These are phyloP conservation scores for Polygonum aviculare DNA, from an alignment of 148 eudicot species.

Conservation along the genomic window DNA sequence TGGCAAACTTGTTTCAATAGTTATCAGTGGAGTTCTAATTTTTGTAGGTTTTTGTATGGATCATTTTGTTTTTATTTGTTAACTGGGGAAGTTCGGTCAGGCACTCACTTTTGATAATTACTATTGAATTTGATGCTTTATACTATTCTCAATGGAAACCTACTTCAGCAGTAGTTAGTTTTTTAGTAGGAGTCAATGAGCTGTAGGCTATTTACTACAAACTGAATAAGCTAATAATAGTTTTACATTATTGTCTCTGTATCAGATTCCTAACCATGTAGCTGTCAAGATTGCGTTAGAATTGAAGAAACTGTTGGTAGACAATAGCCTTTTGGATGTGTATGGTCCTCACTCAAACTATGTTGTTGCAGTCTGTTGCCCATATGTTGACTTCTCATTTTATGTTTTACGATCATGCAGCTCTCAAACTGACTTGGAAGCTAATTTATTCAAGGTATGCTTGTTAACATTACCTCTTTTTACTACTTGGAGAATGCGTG, in stretches of 20 bases:
- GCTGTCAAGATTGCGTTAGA: conserved; percentile 96
- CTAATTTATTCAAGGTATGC: conserved; percentile 85
- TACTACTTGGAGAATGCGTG: background rate
- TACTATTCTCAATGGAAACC: background rate
- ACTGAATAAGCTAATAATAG: background rate
- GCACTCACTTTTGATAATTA: background rate
- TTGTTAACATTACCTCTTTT: background rate
- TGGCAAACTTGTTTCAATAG: background rate
- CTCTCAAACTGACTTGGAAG: conserved; percentile 87
- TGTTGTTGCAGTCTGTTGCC: background rate
- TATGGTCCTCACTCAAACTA: conserved; percentile 30
- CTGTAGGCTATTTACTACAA: background rate
- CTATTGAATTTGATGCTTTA: background rate
- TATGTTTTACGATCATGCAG: conserved; percentile 33
- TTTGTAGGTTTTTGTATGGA: too few relatives aligned
- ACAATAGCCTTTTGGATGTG: conserved; percentile 97
- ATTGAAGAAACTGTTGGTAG: conserved; percentile 86
- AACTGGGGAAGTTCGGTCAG: background rate
- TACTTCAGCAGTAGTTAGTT: background rate
- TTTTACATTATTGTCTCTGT: background rate
- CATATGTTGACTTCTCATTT: background rate
- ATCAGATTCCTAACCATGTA: conserved; percentile 95
- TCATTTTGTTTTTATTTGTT: background rate
- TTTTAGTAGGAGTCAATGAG: background rate
- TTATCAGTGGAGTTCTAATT: background rate